phyloP scores from a whole-genome alignment of 805 yeast species.

The Myxozyma nipponensis region DNA sequence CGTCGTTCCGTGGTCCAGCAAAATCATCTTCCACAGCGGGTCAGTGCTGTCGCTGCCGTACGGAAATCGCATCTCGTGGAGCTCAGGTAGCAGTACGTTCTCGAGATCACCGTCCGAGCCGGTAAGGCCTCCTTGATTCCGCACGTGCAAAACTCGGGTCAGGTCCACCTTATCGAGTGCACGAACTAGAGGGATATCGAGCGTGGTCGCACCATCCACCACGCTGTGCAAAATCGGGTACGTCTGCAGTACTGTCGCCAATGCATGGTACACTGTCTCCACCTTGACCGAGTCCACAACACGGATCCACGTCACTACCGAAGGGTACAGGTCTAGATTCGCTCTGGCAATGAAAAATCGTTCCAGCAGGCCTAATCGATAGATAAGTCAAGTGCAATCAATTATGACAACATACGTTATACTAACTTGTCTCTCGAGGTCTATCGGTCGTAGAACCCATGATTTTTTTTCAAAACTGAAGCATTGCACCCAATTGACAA shows the following conservation, averaged over 20 bases:
- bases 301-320: not conserved
- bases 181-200: not conserved
- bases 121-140: not conserved
- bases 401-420: too few relatives aligned
- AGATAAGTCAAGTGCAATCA: too few relatives aligned
- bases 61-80: not conserved
- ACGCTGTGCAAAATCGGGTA: not conserved
- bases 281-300: not conserved
- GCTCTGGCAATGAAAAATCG: not conserved
- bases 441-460: too few relatives aligned
- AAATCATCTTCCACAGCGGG: conserved; percentile 4
- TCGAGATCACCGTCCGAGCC: not conserved
- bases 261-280: not conserved
- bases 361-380: not conserved
- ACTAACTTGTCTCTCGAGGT: too few relatives aligned
- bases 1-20: not conserved
- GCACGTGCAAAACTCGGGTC: not conserved
- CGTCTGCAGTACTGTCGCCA: not conserved
- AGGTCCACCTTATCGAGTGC: not conserved
- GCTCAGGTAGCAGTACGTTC: conserved; percentile 1
- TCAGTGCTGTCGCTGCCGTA: not conserved
- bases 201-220: not conserved
- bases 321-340: not conserved
- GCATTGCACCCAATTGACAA: too few relatives aligned
- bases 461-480: too few relatives aligned